Base-by-base conservation (phyloP, 352 stramenopile genomes). In the Aphanomyces astaci region DNA sequence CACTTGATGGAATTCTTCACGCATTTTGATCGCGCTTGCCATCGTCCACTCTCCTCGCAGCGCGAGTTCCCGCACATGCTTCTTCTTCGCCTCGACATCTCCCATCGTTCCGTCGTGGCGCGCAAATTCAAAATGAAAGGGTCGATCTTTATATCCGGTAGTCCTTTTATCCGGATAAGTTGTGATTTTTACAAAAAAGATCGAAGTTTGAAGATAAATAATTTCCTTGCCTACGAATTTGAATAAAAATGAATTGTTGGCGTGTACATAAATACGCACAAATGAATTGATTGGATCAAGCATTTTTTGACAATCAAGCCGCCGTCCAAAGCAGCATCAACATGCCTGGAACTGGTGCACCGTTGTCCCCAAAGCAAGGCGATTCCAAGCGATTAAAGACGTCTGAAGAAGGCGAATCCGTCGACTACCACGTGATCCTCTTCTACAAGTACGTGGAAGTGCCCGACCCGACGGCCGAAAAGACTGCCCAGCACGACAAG, bases 361-460 rank as follows among this genome's bases (percentile, higher is more conserved):
- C 30, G 13, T 25, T 25, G 55, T 25, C 55, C 3, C 13, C 36
- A n/a, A 65, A 4, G 10, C 39, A 52, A 48, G 32, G 32, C 36
- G 56, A 52, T 46, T 32, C 56, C 32, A 65, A 65, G 40, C 56
- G 56, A 32, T 52, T 65, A 39, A 65, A 65, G 40, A 22, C 22
- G 1, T n/a, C 19, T 13, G 56, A 65, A 0, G 33, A 9, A 4
- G 36, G 10, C 24, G 30, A 49, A 27, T 17, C 9, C 4, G 11
- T 25, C 31, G 56, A 65, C 28, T 91, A 76, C 70, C 69, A 76
- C 28, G 78, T 88, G 64, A 87, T 90, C 70, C 82, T 89, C 11
- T 89, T 90, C 66, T 90, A 90, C 75, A 90, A 90, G 76, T 90
- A 90, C 63, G 81, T 76, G 48, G 71, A 84, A 46, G 76, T 90